phyloP scores from a whole-genome alignment of 352 stramenopile genomes.

The Globisporangium emineosum region DNA sequence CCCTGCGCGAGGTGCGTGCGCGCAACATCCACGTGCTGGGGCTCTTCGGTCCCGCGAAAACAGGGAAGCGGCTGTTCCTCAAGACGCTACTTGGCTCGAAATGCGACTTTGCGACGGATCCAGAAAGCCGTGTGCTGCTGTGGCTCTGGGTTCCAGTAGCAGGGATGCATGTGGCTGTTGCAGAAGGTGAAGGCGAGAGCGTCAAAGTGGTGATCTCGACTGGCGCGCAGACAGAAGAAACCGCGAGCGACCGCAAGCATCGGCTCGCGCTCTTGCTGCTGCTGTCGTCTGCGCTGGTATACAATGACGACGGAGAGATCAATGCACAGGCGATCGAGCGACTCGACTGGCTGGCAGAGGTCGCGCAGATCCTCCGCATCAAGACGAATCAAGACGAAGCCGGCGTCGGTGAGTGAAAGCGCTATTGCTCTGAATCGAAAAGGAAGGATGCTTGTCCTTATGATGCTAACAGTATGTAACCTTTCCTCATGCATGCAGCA shows the following conservation, averaged over 20 bases:
- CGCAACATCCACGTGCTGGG: constrained; percentile 38
- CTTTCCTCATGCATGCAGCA: constrained; percentile 11
- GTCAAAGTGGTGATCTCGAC: constrained; percentile 26
- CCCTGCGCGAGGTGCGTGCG: constrained; percentile 18
- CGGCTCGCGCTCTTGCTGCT: constrained; percentile 43
- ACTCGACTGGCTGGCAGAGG: constrained; percentile 44
- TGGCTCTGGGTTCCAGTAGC: constrained; percentile 38
- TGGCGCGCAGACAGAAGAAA: constrained; percentile 19
- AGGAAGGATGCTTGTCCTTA: background rate
- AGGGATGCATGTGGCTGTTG: background rate
- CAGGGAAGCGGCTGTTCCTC: constrained; percentile 48
- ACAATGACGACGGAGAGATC: constrained; percentile 60
- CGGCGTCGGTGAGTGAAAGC: constrained; percentile 33
- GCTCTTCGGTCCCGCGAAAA: constrained; percentile 33
- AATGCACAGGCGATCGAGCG: constrained; percentile 34
- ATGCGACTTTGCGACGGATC: constrained; percentile 20
- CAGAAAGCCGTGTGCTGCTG: constrained; percentile 29
- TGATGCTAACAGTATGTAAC: background rate
- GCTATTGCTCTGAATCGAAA: too few relatives aligned
- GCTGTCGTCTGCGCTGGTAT: constrained; percentile 55
- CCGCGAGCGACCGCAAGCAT: constrained; percentile 8
- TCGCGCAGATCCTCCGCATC: constrained; percentile 40
- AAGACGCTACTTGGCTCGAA: constrained; percentile 32
- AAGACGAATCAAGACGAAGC: constrained; percentile 60
- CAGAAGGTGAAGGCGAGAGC: background rate